These are phyloP conservation scores for Thielaviopsis ethacetica DNA, from an alignment of 2,329 filamentous ascomycete species.

Conservation along the genomic window DNA sequence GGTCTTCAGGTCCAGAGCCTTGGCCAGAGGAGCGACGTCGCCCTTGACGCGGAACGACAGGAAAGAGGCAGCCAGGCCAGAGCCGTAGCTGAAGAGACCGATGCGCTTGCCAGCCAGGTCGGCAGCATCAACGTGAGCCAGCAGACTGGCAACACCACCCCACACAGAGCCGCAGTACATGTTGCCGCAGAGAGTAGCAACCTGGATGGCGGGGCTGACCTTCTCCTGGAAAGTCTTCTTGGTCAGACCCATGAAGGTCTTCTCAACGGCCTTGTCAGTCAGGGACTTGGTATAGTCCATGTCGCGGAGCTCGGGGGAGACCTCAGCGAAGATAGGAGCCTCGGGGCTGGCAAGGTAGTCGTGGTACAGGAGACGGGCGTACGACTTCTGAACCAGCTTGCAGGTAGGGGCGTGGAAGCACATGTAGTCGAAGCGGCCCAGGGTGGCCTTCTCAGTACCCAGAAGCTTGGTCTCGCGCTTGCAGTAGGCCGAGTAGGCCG, in stretches of 20 bases:
- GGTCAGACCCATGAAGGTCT: slow-evolving; percentile 68
- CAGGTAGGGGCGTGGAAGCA: slow-evolving; percentile 73
- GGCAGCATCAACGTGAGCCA: slow-evolving; percentile 46
- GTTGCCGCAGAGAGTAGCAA: slow-evolving; percentile 60
- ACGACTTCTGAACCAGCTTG: slow-evolving; percentile 77
- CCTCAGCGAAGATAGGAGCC: slow-evolving; percentile 52
- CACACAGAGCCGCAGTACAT: slow-evolving; percentile 59
- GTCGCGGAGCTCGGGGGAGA: slow-evolving; percentile 59
- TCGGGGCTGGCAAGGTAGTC: slow-evolving; percentile 61
- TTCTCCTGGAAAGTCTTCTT: slow-evolving; percentile 76
- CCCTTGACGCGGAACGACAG: slow-evolving; percentile 58
- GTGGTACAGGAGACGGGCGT: slow-evolving; percentile 70
- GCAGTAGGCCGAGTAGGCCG: slow-evolving; percentile 66
- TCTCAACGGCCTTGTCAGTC: slow-evolving; percentile 68
- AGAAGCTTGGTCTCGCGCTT: slow-evolving; percentile 49
- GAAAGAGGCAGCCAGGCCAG: slow-evolving; percentile 56
- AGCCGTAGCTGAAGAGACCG: slow-evolving; percentile 65
- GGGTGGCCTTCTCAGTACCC: slow-evolving; percentile 37
- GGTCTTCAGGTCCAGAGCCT: slow-evolving; percentile 53
- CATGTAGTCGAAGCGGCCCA: slow-evolving; percentile 74
- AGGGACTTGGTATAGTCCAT: slow-evolving; percentile 67
- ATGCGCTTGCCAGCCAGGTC: slow-evolving; percentile 55
- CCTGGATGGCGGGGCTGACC: slow-evolving; percentile 55
- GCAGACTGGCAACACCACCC: slow-evolving; percentile 55
- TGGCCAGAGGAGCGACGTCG: slow-evolving; percentile 49